These are phyloP conservation scores for Astrothelium macrocarpum DNA, from an alignment of 495 filamentous ascomycete species.

Conservation along the genomic window DNA sequence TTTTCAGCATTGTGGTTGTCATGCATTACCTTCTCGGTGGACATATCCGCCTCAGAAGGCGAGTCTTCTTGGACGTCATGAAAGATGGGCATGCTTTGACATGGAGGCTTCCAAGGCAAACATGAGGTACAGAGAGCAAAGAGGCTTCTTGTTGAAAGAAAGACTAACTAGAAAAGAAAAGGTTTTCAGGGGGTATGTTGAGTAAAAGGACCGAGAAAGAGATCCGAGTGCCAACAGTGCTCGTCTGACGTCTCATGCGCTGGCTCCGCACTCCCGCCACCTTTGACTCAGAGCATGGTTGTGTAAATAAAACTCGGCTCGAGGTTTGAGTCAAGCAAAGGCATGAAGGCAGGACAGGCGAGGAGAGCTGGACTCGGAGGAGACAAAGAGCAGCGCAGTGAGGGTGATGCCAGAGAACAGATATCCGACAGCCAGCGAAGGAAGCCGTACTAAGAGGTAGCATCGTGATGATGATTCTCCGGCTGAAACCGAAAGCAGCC, in stretches of 20 bases:
- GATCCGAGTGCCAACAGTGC: neutral
- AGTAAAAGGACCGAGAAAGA: neutral
- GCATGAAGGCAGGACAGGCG: neutral
- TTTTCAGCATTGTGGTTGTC: neutral
- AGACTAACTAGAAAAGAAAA: neutral
- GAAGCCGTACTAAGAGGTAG: neutral
- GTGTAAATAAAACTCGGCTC: neutral
- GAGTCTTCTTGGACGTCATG: neutral
- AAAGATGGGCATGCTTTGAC: neutral
- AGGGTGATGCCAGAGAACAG: neutral
- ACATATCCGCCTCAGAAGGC: neutral
- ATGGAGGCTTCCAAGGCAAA: neutral
- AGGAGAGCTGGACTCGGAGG: neutral
- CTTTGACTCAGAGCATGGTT: neutral
- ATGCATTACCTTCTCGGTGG: neutral
- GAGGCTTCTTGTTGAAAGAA: neutral
- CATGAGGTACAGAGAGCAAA: neutral
- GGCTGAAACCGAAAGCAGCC: neutral
- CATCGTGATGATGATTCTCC: slow-evolving; percentile 3
- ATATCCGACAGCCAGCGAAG: neutral
- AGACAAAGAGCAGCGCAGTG: neutral
- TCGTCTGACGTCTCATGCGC: slow-evolving; percentile 4
- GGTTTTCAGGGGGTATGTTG: neutral
- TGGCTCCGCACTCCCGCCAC: neutral
- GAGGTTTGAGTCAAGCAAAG: neutral